Conservation (phyloP, 805 yeast genomes). For the Pichia occidentalis region DNA sequence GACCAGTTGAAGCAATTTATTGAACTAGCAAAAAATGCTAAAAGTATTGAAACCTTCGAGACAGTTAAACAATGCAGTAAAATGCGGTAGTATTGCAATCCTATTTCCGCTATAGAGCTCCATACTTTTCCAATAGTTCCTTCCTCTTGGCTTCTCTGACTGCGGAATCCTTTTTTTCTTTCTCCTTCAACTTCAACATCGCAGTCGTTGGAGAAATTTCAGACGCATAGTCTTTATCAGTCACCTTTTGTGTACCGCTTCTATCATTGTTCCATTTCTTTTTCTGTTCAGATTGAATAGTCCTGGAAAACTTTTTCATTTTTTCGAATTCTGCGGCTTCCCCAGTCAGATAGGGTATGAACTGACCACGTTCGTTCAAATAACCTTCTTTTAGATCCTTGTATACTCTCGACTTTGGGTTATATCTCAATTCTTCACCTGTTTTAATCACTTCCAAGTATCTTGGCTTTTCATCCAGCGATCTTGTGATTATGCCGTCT, state of each 20-base stretch:
- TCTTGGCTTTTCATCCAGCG: constrained; percentile 71
- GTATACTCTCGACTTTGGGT: constrained; percentile 46
- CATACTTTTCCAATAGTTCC: constrained; percentile 35
- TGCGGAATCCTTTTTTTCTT: constrained; percentile 26
- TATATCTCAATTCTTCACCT: constrained; percentile 39
- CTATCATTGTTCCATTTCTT: constrained; percentile 16
- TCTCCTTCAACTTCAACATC: constrained; percentile 31
- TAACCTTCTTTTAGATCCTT: constrained; percentile 30
- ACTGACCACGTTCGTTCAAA: constrained; percentile 36
- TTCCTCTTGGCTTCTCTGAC: constrained; percentile 27
- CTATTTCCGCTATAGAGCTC: constrained; percentile 18
- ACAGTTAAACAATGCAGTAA: too few relatives aligned
- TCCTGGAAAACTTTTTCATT: constrained; percentile 39
- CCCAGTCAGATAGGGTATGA: constrained; percentile 48
- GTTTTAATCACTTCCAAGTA: constrained; percentile 48
- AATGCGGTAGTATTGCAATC: too few relatives aligned
- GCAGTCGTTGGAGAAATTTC: constrained; percentile 45
- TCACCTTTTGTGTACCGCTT: constrained; percentile 14
- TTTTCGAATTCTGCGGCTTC: constrained; percentile 50
- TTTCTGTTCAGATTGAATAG: constrained; percentile 18
- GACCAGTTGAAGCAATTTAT: too few relatives aligned
- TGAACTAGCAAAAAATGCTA: too few relatives aligned
- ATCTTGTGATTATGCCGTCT: constrained; percentile 43
- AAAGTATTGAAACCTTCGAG: too few relatives aligned
- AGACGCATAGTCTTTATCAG: constrained; percentile 23